Evolutionary conservation across 768 basidiomycete species (phyloP).

Genomic region (Fibroporia radiculosa): DNA sequence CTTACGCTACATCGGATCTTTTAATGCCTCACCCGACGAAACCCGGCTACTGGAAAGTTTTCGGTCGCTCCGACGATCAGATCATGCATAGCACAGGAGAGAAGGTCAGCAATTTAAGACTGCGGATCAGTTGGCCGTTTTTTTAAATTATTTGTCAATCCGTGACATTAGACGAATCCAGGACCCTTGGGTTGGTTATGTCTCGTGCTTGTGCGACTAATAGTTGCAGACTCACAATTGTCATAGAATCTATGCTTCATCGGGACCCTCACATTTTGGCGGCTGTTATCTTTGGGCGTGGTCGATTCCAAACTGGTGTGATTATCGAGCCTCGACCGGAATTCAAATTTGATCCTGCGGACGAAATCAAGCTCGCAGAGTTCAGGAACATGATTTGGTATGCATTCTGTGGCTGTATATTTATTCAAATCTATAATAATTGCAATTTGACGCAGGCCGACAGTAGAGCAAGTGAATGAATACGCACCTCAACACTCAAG

Average conservation of each 20-base stretch:
- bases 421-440: not conserved
- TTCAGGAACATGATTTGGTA: slow-evolving; percentile 32
- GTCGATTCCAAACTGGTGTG: slow-evolving; percentile 31
- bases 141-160: not conserved
- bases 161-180: slow-evolving; percentile 28
- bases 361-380: slow-evolving; percentile 20
- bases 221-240: not conserved
- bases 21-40: slow-evolving; percentile 34
- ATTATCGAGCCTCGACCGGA: slow-evolving; percentile 30
- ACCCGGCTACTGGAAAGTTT: slow-evolving; percentile 27
- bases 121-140: not conserved
- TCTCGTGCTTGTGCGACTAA: not conserved
- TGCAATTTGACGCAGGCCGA: slow-evolving; percentile 9
- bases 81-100: slow-evolving; percentile 35
- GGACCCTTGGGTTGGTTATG: slow-evolving; percentile 26
- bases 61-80: slow-evolving; percentile 39
- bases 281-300: slow-evolving; percentile 34
- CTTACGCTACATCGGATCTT: slow-evolving; percentile 35
- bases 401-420: not conserved
- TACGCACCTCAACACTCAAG: slow-evolving; percentile 37
- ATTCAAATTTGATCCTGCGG: slow-evolving; percentile 29
- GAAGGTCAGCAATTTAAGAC: slow-evolving; percentile 22
- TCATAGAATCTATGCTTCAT: slow-evolving; percentile 28
- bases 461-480: slow-evolving; percentile 31
- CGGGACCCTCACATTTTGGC: slow-evolving; percentile 26